Evolutionary conservation across 1,284 basidiomycete species (phyloP), one percentile per base, ranked within the genome.

Genomic region (Trametes hirsuta): DNA sequence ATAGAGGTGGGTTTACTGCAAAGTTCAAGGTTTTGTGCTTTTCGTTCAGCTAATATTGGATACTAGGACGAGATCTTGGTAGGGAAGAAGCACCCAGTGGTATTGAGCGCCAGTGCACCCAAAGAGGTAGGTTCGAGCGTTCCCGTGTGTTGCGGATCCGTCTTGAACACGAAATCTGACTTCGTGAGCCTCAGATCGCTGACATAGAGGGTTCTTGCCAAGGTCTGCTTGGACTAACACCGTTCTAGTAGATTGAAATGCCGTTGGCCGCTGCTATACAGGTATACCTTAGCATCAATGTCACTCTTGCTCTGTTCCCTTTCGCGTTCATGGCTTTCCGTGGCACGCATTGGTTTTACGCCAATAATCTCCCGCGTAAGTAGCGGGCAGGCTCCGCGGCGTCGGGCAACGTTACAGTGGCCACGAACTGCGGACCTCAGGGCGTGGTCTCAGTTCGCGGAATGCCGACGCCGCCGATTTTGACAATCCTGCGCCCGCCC

Each of bases 151-250:
- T 44, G 61, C 35, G 18, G 18, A 18, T 18, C 18, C 18, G 18
- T 18, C 18, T 18, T 24, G 22, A 25, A 15, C 18, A 18, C 18
- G 18, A 18, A 18, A 5, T 11, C 44, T 56, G 4, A 40, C 14
- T 36, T 25, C 8, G 36, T 24, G 52, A 8, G 8, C 3, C 34
- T 10, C 21, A 91, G 85, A 85, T 95, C 50, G 84, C 75, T 8
- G 95, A 97, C 71, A 83, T 97, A 2, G 95, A 97, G 76, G 92
- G 87, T 1, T 87, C 91, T 35, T 96, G 95, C 74, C 89, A 92
- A 71, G 92, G 91, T 8, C 69, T 84, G 40, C 71, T 94, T 46
- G 90, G 86, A 37, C 72, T 90, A n/a, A 82, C 85, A 57, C 75
- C 88, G 21, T 82, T 85, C 65, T 91, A 75, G 52, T 59, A 41